A percentile compares a stretch with the other conserved stretches of the same genome.
Conservation (phyloP, 192 early-diverging fungal species). For the Umbelopsis isabellina region DNA sequence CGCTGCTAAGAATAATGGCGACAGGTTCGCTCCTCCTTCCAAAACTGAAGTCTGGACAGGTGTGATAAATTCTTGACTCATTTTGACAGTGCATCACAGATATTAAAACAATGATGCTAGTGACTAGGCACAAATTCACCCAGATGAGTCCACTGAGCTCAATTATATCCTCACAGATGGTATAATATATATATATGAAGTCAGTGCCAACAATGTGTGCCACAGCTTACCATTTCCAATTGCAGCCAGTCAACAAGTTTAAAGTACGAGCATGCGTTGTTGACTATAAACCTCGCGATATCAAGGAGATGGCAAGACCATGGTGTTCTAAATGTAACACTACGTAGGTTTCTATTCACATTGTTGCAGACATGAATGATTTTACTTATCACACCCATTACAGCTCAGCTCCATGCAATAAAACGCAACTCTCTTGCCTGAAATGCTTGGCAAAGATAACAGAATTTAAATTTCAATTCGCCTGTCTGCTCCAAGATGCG, state of each 20-base stretch:
- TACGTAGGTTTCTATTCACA: background rate
- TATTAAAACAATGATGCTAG: background rate
- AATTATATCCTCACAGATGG: background rate
- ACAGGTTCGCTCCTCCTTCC: background rate
- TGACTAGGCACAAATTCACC: background rate
- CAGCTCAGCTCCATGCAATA: background rate
- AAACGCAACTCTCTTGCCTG: background rate
- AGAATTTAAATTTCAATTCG: background rate
- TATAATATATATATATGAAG: background rate
- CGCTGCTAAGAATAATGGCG: background rate
- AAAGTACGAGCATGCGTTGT: conserved; percentile 8
- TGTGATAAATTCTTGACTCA: background rate
- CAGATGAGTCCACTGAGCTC: background rate
- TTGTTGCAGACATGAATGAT: background rate
- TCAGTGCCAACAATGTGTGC: background rate
- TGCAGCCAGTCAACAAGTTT: background rate
- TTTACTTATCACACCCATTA: background rate
- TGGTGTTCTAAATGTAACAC: background rate
- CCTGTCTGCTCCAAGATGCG: conserved; percentile 2
- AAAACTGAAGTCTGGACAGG: background rate
- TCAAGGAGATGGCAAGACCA: conserved; percentile 14
- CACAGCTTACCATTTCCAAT: background rate
- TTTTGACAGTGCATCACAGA: background rate
- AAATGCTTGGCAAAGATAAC: background rate
- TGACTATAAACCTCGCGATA: background rate